Conservation (phyloP, 2,329 filamentous ascomycete species). For the Colletotrichum chlorophyti region DNA sequence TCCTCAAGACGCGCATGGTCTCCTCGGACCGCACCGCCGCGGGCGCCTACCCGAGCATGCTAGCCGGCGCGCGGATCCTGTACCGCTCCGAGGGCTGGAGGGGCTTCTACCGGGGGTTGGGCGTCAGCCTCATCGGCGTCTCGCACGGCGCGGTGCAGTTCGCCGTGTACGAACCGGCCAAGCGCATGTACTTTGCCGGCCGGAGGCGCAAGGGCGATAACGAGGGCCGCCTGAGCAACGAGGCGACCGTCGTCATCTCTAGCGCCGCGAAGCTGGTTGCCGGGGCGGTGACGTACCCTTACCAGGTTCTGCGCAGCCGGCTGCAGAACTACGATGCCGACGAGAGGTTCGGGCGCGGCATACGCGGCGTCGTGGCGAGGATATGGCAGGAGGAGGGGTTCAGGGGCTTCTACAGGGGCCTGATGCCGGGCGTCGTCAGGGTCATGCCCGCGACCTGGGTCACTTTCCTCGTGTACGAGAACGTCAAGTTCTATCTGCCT, state of each 20-base stretch:
- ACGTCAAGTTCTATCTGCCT: conserved; percentile 77
- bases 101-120: conserved; percentile 88
- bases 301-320: conserved; percentile 88
- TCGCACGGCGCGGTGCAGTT: conserved; percentile 95
- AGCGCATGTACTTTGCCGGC: conserved; percentile 62
- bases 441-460: conserved; percentile 96
- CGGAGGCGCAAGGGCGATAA: conserved; percentile 32
- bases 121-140: conserved; percentile 84
- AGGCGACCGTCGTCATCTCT: conserved; percentile 82
- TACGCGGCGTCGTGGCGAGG: conserved; percentile 72
- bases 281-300: conserved; percentile 90
- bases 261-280: conserved; percentile 86
- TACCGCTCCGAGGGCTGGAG: conserved; percentile 72
- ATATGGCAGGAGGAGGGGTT: conserved; percentile 83
- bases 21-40: conserved; percentile 76
- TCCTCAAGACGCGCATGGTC: conserved; percentile 97
- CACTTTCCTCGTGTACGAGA: conserved; percentile 97
- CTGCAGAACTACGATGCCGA: conserved; percentile 90
- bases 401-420: conserved; percentile 87
- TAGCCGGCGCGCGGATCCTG: conserved; percentile 72
- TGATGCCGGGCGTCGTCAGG: conserved; percentile 86
- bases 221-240: conserved; percentile 62
- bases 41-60: conserved; percentile 84
- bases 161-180: conserved; percentile 83
- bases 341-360: conserved; percentile 73